Percentiles rank a stretch among this genome's conserved stretches.
phyloP scores from a whole-genome alignment of 805 yeast species.

The Saturnispora dispora region DNA sequence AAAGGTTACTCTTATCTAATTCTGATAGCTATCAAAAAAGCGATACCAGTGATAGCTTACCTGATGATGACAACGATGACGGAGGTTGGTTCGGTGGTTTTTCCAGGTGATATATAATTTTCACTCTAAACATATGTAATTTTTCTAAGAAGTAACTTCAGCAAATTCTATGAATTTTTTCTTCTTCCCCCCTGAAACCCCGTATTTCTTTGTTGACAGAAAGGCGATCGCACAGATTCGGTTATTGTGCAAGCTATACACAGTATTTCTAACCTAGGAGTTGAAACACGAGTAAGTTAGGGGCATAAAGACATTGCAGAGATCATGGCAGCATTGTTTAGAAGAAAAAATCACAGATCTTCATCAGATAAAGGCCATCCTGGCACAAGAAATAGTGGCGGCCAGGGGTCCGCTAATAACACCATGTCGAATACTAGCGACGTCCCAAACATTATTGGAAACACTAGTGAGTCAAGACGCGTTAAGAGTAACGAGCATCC shows the following conservation, averaged over 20 bases:
- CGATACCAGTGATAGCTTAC: background rate
- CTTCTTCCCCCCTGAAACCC: background rate
- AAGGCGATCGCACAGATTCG: background rate
- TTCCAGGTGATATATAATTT: constrained; percentile 4
- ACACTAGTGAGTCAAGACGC: background rate
- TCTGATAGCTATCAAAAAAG: background rate
- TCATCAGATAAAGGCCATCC: background rate
- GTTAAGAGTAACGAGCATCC: background rate
- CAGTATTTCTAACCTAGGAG: background rate
- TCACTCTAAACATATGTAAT: background rate
- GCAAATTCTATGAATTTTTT: background rate
- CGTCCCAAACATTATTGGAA: background rate
- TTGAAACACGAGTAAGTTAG: background rate
- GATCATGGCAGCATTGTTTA: constrained; percentile 2
- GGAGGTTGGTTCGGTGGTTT: constrained; percentile 16
- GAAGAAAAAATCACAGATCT: background rate
- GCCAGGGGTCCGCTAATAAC: background rate
- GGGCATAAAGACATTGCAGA: background rate
- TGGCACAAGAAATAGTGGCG: background rate
- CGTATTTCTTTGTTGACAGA: background rate
- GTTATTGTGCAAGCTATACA: background rate
- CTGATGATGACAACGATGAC: background rate
- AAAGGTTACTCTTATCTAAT: background rate
- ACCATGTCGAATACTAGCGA: background rate
- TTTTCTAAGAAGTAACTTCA: background rate